Percentiles rank a stretch among this genome's conserved stretches.
Conservation (phyloP, 768 basidiomycete species). For the Panus rudis region DNA sequence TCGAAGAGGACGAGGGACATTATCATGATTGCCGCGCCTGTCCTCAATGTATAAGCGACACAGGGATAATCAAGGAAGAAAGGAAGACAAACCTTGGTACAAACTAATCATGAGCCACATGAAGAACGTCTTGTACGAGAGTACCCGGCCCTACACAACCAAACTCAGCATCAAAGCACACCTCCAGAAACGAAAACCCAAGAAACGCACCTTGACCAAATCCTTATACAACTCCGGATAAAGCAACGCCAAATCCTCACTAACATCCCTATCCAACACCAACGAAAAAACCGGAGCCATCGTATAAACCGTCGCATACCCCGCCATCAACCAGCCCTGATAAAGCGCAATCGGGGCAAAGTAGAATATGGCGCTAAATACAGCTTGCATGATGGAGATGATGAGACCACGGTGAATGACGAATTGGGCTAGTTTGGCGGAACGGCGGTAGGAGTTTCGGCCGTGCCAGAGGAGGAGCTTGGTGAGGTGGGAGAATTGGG, state of each 20-base stretch:
- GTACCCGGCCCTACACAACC: slow-evolving; percentile 69
- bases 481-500: slow-evolving; percentile 91
- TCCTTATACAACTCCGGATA: slow-evolving; percentile 99
- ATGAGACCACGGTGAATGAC: slow-evolving; percentile 97
- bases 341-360: slow-evolving; percentile 96
- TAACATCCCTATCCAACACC: slow-evolving; percentile 93
- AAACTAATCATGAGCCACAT: slow-evolving; percentile 96
- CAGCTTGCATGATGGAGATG: slow-evolving; percentile 97
- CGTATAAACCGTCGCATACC: slow-evolving; percentile 93
- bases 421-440: slow-evolving; percentile 95
- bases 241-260: slow-evolving; percentile 86
- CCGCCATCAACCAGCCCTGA: slow-evolving; percentile 96
- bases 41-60: not conserved
- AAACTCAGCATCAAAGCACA: not conserved
- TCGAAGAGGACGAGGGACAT: slow-evolving; percentile 94
- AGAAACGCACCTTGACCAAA: slow-evolving; percentile 71
- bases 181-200: not conserved
- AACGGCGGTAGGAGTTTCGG: slow-evolving; percentile 96
- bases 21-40: slow-evolving; percentile 98
- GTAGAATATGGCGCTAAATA: slow-evolving; percentile 89
- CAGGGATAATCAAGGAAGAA: not conserved
- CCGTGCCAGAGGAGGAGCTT: slow-evolving; percentile 99
- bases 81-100: slow-evolving; percentile 70
- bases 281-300: slow-evolving; percentile 99
- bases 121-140: slow-evolving; percentile 98